Percentiles rank a stretch among this genome's conserved stretches.
Evolutionary conservation across 2,329 filamentous ascomycete species (phyloP).

Genomic region (Davidsoniella neocaledoniae): DNA sequence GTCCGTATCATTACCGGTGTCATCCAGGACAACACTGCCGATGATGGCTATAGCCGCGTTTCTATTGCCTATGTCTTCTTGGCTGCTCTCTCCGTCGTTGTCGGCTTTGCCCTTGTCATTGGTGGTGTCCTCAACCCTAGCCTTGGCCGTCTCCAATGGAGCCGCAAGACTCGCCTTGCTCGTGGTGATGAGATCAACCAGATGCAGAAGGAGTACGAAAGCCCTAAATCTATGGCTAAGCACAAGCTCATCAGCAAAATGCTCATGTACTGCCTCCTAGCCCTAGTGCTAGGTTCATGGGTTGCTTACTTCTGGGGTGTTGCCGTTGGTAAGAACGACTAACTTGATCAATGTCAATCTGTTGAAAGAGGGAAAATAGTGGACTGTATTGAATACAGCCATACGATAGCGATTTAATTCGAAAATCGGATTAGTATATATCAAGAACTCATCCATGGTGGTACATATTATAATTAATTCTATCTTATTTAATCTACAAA

Average conservation of each 20-base stretch:
- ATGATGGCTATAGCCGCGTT: constrained; percentile 38
- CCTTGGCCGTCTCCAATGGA: constrained; percentile 39
- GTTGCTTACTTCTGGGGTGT: constrained; percentile 44
- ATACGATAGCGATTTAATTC: too few species aligned
- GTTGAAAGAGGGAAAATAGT: neutral
- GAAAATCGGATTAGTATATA: neutral
- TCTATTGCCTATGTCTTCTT: constrained; percentile 39
- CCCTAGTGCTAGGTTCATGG: constrained; percentile 35
- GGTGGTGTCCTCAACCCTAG: constrained; percentile 24
- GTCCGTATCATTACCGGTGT: constrained; percentile 39
- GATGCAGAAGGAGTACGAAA: constrained; percentile 25
- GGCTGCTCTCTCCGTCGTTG: constrained; percentile 29
- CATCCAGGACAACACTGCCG: constrained; percentile 36
- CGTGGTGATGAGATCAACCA: constrained; percentile 28
- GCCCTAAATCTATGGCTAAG: constrained; percentile 19
- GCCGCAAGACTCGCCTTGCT: constrained; percentile 31
- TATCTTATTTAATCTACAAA: too few species aligned
- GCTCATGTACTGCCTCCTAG: constrained; percentile 27
- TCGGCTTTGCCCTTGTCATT: constrained; percentile 25
- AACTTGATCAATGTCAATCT: neutral
- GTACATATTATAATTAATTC: neutral
- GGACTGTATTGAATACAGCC: neutral
- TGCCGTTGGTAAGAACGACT: constrained; percentile 31
- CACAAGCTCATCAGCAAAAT: constrained; percentile 26
- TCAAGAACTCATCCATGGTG: neutral